These are phyloP conservation scores for Podila minutissima DNA, from an alignment of 192 early-diverging fungal species.

Conservation along the genomic window DNA sequence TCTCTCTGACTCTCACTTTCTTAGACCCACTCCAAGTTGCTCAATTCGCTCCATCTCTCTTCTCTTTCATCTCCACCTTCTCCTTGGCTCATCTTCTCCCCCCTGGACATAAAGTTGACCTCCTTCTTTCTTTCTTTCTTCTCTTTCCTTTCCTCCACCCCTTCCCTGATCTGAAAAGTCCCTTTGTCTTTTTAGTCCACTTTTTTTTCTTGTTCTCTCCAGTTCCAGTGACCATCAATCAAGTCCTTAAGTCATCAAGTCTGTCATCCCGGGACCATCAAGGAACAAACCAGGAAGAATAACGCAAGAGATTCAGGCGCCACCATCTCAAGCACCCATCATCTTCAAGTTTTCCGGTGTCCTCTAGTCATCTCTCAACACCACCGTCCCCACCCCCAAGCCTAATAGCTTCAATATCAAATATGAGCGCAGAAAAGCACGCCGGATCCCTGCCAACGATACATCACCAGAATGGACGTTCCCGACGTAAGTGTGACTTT, in stretches of 20 bases:
- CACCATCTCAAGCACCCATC: neutral
- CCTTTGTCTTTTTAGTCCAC: neutral
- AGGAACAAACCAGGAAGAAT: neutral
- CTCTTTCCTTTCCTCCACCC: neutral
- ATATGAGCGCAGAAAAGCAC: constrained; percentile 53
- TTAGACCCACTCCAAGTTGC: neutral
- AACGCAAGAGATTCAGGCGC: neutral
- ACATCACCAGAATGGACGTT: constrained; percentile 45
- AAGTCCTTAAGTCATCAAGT: too few species aligned
- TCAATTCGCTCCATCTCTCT: neutral
- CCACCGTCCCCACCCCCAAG: neutral
- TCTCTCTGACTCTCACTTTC: neutral
- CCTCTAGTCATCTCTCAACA: neutral
- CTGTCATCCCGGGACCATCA: neutral
- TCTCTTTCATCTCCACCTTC: neutral
- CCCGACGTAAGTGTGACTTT: constrained; percentile 18
- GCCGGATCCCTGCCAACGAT: constrained; percentile 44
- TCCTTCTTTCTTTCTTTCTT: constrained; percentile 7
- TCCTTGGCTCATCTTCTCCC: neutral
- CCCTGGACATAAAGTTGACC: neutral
- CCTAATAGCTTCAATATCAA: neutral
- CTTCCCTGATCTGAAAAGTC: neutral
- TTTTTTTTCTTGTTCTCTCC: neutral
- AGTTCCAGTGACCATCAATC: neutral
- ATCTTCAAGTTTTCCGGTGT: neutral